These are phyloP conservation scores for Yamadazyma atmosphaerica DNA, from an alignment of 1,139 yeast genomes.

Conservation along the genomic window DNA sequence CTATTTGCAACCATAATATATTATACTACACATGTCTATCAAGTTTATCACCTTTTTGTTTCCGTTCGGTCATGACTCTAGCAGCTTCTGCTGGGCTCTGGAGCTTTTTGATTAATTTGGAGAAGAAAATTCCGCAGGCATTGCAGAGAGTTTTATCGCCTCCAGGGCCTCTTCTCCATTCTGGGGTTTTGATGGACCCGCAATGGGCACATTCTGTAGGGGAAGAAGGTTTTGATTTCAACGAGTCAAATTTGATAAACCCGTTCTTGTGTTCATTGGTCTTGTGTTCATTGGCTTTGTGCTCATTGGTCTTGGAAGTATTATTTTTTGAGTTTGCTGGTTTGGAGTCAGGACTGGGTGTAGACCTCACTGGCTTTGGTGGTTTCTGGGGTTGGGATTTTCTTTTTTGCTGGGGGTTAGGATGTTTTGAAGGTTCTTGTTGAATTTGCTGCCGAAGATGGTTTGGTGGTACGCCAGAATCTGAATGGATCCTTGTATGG, in stretches of 20 bases:
- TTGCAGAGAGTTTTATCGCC: constrained; percentile 46
- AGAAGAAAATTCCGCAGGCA: constrained; percentile 47
- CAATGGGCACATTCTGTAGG: constrained; percentile 27
- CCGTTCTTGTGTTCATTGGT: constrained; percentile 2
- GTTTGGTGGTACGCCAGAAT: too few relatives aligned
- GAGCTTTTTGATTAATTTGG: constrained; percentile 27
- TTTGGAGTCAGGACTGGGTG: too few relatives aligned
- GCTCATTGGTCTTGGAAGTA: not conserved
- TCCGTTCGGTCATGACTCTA: constrained; percentile 26
- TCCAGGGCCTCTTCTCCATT: constrained; percentile 49
- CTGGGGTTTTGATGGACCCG: constrained; percentile 37
- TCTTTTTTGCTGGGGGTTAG: too few relatives aligned
- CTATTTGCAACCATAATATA: not conserved
- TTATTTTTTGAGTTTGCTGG: too few relatives aligned
- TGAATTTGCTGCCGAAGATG: too few relatives aligned
- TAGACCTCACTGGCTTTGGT: too few relatives aligned
- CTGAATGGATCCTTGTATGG: too few relatives aligned
- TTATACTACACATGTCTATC: constrained; percentile 14
- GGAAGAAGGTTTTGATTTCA: constrained; percentile 1
- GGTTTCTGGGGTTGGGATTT: too few relatives aligned
- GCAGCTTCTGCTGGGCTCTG: constrained; percentile 29
- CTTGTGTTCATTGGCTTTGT: not conserved
- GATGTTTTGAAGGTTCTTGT: too few relatives aligned
- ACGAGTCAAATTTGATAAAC: constrained; percentile 4
- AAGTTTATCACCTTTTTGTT: constrained; percentile 17